phyloP scores from a whole-genome alignment of 805 yeast species.

The Candida dajiaensis region DNA sequence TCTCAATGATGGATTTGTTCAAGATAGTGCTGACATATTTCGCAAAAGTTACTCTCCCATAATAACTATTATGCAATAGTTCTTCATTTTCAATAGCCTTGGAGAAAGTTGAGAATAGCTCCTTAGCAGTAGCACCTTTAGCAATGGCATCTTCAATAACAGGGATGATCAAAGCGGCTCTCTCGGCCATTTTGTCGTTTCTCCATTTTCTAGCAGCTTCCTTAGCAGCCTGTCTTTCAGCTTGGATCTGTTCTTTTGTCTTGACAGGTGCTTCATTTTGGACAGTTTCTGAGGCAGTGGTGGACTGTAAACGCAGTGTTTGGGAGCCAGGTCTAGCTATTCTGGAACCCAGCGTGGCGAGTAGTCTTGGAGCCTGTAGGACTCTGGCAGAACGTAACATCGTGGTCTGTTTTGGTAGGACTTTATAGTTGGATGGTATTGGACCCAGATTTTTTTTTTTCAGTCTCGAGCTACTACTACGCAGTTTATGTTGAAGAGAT shows the following conservation, averaged over 20 bases:
- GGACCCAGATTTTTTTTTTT: not conserved
- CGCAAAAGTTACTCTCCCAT: not conserved
- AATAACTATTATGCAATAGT: slow-evolving; percentile 1
- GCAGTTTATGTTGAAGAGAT: not conserved
- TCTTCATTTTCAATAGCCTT: not conserved
- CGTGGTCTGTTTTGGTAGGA: not conserved
- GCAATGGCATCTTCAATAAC: not conserved
- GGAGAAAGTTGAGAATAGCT: slow-evolving; percentile 5
- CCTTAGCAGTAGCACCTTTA: slow-evolving; percentile 4
- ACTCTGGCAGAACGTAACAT: not conserved
- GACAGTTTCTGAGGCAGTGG: slow-evolving; percentile 2
- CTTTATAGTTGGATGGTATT: not conserved
- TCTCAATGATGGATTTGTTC: slow-evolving; percentile 12
- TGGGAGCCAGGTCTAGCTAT: not conserved
- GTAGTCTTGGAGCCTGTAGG: not conserved
- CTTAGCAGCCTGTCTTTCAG: not conserved
- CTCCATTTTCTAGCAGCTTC: not conserved
- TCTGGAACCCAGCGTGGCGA: not conserved
- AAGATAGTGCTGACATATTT: slow-evolving; percentile 6
- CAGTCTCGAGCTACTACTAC: not conserved
- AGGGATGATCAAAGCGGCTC: not conserved
- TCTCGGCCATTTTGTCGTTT: not conserved
- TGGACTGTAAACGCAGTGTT: not conserved
- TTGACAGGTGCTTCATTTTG: not conserved
- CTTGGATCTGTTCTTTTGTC: not conserved